Base-by-base conservation (phyloP, 495 filamentous ascomycete genomes). In the Xylaria curta region DNA sequence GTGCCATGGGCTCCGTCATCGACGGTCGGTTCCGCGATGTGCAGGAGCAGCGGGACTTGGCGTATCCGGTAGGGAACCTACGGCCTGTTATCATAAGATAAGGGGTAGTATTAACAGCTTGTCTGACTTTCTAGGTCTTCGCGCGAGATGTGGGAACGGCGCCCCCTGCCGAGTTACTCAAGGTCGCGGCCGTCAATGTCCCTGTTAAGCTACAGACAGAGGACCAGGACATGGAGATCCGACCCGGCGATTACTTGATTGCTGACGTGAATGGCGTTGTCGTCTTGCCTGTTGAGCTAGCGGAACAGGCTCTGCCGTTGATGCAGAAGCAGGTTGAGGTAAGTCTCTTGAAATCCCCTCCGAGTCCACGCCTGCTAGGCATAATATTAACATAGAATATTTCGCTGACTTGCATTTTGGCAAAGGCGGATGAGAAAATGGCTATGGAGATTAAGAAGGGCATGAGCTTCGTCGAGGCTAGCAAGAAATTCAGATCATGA, bases 21-120 rank as follows among this genome's bases (percentile, higher is more conserved):
- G 89, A 91, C 72, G 89, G 89, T 6, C 80, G 86, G 4, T 82
- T 90, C 66, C 80, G 89, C 10, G 89, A 91, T 70, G 64, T 91
- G 7, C 81, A 88, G 58, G 89, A 90, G 76, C 89, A 91, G 73
- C 82, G 85, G 2, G 87, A 85, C 40, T 69, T 90, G 13, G 74
- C 75, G 0, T 87, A 84, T 65, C 85, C 85, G 13, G 83, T 86
- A 56, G 42, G 74, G 70, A 13, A 1, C 44, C 10, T 24, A 0
- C 36, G 19, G 4, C 26, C 54, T 47, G 33, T 2, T 68, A 15
- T 44, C 28, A 15, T 0, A 26, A 81, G 68, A 64, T 15, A 46
- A 21, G 13, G 44, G 17, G 17, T 9, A 19, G 2, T 1, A 19
- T 44, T 67, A n/a, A 56, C 49, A 9, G 21, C 19, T 51, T 13